A percentile compares a stretch with the other conserved stretches of the same genome.
Evolutionary conservation across 352 stramenopile genomes (phyloP).

Genomic region (Globisporangium megalacanthum): DNA sequence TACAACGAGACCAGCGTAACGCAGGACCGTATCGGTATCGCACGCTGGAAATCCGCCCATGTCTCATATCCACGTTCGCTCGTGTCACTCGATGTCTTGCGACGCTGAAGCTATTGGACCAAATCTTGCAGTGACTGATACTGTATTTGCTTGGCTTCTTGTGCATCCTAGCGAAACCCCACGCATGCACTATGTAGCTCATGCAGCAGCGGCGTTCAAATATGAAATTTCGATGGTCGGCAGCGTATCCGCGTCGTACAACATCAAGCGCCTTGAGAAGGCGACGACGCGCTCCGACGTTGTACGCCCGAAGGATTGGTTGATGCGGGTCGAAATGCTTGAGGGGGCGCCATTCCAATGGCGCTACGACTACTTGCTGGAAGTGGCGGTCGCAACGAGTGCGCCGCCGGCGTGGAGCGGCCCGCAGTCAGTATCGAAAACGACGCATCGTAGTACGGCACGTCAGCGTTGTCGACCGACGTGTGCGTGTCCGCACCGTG

Average conservation of each 20-base stretch:
- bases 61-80: constrained; percentile 46
- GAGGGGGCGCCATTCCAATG: constrained; percentile 71
- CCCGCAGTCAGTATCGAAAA: constrained; percentile 91
- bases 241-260: constrained; percentile 67
- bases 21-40: constrained; percentile 37
- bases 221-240: constrained; percentile 69
- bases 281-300: constrained; percentile 67
- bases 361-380: constrained; percentile 69
- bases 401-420: too few relatives aligned
- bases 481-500: constrained; percentile 69
- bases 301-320: constrained; percentile 47
- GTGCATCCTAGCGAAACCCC: too few relatives aligned
- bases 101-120: too few relatives aligned
- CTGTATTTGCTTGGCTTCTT: neutral
- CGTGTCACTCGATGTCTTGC: constrained; percentile 25
- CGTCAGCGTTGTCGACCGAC: constrained; percentile 89
- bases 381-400: constrained; percentile 35
- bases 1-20: constrained; percentile 46
- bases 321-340: constrained; percentile 53
- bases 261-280: constrained; percentile 66
- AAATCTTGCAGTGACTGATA: neutral
- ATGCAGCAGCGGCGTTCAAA: constrained; percentile 53
- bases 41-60: constrained; percentile 41
- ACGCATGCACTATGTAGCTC: constrained; percentile 45
- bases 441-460: constrained; percentile 92